Evolutionary conservation across 2,329 filamentous ascomycete genomes (phyloP).

Genomic region (Aspergillus sp.): DNA sequence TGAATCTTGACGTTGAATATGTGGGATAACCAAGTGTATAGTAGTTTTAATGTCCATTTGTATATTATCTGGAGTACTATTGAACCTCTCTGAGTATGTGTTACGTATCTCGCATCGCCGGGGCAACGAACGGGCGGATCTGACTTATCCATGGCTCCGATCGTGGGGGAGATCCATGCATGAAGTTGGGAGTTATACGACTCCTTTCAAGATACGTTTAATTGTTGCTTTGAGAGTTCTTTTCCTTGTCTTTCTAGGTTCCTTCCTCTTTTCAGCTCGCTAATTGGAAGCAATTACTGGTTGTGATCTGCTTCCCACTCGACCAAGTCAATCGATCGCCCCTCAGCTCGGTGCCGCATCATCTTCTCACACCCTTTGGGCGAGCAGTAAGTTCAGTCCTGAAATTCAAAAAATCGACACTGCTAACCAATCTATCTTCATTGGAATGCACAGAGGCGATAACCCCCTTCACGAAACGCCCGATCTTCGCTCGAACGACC

Average conservation of each 20-base stretch:
- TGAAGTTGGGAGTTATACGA: neutral
- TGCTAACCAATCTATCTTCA: slow-evolving; percentile 3
- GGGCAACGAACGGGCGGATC: slow-evolving; percentile 16
- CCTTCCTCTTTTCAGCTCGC: slow-evolving; percentile 1
- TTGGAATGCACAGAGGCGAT: slow-evolving; percentile 9
- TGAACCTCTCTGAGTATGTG: neutral
- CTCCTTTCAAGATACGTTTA: neutral
- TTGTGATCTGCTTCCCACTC: neutral
- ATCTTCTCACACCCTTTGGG: neutral
- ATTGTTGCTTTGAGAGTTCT: neutral
- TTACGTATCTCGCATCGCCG: slow-evolving; percentile 2
- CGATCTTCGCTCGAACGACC: neutral
- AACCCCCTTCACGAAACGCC: neutral
- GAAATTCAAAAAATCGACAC: neutral
- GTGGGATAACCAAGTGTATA: slow-evolving; percentile 1
- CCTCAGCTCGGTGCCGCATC: slow-evolving; percentile 2
- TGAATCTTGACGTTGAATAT: neutral
- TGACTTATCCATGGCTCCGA: slow-evolving; percentile 15
- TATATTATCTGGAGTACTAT: neutral
- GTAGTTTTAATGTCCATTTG: neutral
- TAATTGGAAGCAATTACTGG: neutral
- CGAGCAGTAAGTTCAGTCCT: slow-evolving; percentile 2
- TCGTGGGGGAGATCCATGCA: slow-evolving; percentile 12
- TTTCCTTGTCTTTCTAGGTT: neutral
- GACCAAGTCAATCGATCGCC: neutral